These are phyloP conservation scores for Monosporascus sp. DNA, from an alignment of 2,329 filamentous ascomycete species.

Conservation along the genomic window DNA sequence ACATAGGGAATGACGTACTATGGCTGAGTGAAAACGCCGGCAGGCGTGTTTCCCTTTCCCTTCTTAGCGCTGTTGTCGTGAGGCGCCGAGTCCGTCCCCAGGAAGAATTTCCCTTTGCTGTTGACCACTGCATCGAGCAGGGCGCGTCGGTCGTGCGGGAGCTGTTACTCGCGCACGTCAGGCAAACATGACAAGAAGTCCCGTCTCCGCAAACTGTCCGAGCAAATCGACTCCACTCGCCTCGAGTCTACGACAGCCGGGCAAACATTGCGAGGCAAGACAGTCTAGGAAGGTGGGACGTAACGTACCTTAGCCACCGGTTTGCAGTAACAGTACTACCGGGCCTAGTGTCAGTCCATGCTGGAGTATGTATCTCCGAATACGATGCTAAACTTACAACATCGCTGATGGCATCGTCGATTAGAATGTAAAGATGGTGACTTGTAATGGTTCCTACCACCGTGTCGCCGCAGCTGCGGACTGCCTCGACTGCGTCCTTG, in stretches of 20 bases:
- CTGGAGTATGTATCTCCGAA: neutral
- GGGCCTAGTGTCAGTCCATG: conserved; percentile 36
- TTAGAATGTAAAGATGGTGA: conserved; percentile 56
- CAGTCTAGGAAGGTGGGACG: neutral
- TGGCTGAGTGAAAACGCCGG: conserved; percentile 75
- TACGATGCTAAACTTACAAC: neutral
- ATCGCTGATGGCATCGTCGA: conserved; percentile 35
- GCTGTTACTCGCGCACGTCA: neutral
- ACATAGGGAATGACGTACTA: conserved; percentile 30
- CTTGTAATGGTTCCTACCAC: conserved; percentile 62
- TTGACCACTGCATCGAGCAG: conserved; percentile 59
- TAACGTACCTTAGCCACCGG: conserved; percentile 50
- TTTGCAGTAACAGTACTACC: conserved; percentile 62
- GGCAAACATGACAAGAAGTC: too few relatives aligned
- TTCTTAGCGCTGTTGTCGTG: conserved; percentile 56
- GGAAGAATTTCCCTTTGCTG: conserved; percentile 64
- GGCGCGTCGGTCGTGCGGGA: conserved; percentile 62
- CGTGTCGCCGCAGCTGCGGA: conserved; percentile 53
- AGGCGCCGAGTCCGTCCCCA: conserved; percentile 68
- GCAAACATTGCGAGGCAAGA: neutral
- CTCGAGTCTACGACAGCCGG: too few relatives aligned
- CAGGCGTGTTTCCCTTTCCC: conserved; percentile 52
- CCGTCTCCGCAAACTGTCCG: too few relatives aligned
- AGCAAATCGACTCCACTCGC: too few relatives aligned
- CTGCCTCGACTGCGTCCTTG: conserved; percentile 54